Evolutionary conservation across 768 basidiomycete species (phyloP), one percentile per base, ranked within the genome.

Genomic region (Tulasnella sp.): DNA sequence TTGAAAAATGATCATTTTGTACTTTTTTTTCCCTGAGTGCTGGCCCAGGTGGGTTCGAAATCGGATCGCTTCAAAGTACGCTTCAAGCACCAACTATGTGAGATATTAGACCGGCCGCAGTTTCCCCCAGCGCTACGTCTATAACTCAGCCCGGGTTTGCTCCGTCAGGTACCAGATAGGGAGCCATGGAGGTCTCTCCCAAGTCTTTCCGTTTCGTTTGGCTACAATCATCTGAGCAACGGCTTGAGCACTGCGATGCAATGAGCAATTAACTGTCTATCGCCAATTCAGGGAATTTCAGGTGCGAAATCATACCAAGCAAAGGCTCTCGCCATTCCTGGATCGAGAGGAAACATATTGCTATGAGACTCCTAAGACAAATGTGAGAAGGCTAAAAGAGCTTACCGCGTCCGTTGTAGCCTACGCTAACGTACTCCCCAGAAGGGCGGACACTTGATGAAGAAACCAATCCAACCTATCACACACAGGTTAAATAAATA

Each of bases 361-460:
- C 35, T 35, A 35, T 35, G 35, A 51, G 48, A 23, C 16, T 44
- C 15, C 10, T 0, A 51, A 10, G 20, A 51, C 48, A n/a, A 44
- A 23, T 7, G 1, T 37, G 9, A 2, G 55, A 10, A 69, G 23
- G 35, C 9, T 1, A 32, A 5, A 10, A 26, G n/a, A 4, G 46
- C 70, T 57, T 94, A 0, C 93, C 93, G 80, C 94, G 93, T 0
- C 93, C 93, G 0, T 89, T 86, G 81, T 89, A 93, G 3, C 92
- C 93, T 0, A 90, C 92, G 9, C 90, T 85, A 18, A 94, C 89
- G 81, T 89, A 87, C 1, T 81, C 77, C 6, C 82, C 81, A 5
- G 74, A 77, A n/a, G 83, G 78, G 10, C 78, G 75, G 1, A 80
- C 79, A 15, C 81, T 81, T 39, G 82, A 73, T 51, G 83, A 84